A percentile compares a stretch with the other conserved stretches of the same genome.
These are phyloP conservation scores for Brassica juncea DNA, from an alignment of 345 rosid species.

Conservation along the genomic window DNA sequence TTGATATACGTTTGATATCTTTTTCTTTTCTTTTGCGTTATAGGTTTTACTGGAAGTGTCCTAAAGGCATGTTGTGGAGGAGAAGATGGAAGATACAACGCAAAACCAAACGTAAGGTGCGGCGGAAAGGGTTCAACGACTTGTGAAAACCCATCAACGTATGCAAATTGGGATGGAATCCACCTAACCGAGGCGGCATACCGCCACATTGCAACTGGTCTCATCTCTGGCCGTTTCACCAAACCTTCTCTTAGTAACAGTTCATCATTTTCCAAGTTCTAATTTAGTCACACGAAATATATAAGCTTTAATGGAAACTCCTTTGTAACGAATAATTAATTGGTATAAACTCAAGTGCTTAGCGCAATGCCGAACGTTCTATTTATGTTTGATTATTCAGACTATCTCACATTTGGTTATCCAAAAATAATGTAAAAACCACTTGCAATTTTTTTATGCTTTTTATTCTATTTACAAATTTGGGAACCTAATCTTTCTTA, in stretches of 20 bases:
- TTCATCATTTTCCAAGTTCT: neutral
- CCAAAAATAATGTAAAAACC: no score
- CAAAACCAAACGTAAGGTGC: conserved; percentile 1
- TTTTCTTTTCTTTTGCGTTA: neutral
- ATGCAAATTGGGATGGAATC: conserved; percentile 16
- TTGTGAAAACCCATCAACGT: conserved; percentile 5
- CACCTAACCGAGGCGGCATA: conserved; percentile 12
- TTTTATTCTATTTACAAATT: no score
- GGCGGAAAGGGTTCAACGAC: neutral
- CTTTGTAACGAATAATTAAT: neutral
- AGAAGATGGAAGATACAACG: conserved; percentile 6
- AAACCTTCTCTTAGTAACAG: conserved; percentile 2
- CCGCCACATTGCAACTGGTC: conserved; percentile 8
- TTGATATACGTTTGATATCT: neutral
- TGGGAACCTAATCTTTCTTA: no score
- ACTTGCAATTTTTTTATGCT: no score
- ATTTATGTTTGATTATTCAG: no score
- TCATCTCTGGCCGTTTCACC: conserved; percentile 12
- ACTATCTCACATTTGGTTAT: no score
- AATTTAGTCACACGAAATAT: neutral
- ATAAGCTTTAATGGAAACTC: neutral
- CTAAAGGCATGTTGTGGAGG: conserved; percentile 15
- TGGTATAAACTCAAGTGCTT: neutral
- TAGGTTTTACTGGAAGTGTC: conserved; percentile 11
- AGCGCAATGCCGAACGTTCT: no score